Evolutionary conservation across 1,284 basidiomycete genomes (phyloP), one percentile per base, ranked within the genome.

Genomic region (Cutaneotrichosporon sp.): DNA sequence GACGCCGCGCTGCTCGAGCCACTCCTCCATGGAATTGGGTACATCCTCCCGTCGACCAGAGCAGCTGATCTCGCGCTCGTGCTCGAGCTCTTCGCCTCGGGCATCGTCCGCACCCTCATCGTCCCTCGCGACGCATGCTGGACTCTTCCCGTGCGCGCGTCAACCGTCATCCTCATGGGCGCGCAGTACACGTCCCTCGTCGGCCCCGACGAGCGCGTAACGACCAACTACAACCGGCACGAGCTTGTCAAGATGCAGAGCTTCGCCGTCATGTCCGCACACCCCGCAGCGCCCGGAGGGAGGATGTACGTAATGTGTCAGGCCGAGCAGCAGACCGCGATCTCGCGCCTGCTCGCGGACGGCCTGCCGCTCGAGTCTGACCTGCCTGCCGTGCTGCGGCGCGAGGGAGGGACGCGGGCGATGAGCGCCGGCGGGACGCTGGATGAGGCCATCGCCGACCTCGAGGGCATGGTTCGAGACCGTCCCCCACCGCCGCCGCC

Each of bases 231-330:
- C 69, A 75, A 78, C 0, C 76, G 91, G 29, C 79, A 82, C 27
- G 93, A 97, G 65, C 75, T 99, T 41, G 84, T 88, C 46, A 84
- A 84, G 52, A 97, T 98, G 90, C 91, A 97, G 73, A 84, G 89
- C 46, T 82, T 85, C 24, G 91, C 92, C 0, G 58, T 62, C 2
- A 38, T 81, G 86, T 42, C 57, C 52, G 59, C 67, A 38, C 44
- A 55, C 22, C 64, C 62, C 14, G 46, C 60, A 9, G 35, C 57
- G 5, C 46, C 51, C 34, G 74, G 65, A 17, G 90, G 88, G 0
- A 80, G 79, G 55, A 94, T 90, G 77, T 80, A 86, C 64, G 75
- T 97, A 54, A 87, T 97, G 75, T 93, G 91, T 71, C 88, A 92
- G 68, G 78, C 84, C 24, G 88, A 96, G 71, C 80, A 84, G 49